Conservation (phyloP, 2,329 filamentous ascomycete species). For the Nigrospora osmanthi region DNA sequence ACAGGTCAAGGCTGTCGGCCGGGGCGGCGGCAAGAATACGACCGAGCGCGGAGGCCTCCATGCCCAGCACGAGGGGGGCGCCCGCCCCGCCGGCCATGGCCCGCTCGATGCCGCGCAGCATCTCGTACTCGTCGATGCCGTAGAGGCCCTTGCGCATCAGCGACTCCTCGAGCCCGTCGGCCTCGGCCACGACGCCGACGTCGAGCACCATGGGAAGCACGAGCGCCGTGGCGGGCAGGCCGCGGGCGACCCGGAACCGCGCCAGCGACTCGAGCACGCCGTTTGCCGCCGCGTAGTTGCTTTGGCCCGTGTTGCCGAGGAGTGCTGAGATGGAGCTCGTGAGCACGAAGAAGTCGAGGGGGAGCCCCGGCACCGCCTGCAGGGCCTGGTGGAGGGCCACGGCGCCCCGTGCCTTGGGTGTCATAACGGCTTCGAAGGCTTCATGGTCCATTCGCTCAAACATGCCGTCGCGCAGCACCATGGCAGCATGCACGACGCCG, state of each 20-base stretch:
- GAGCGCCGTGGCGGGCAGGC: conserved; percentile 4
- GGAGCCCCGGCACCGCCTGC: conserved; percentile 1
- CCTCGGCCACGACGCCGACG: conserved; percentile 13
- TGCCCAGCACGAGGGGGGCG: conserved; percentile 6
- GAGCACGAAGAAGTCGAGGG: conserved; percentile 15
- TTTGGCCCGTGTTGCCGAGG: conserved; percentile 11
- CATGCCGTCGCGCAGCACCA: conserved; percentile 10
- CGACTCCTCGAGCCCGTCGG: conserved; percentile 11
- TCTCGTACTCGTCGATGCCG: conserved; percentile 18
- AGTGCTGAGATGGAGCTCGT: conserved; percentile 14
- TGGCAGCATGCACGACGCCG: conserved; percentile 17
- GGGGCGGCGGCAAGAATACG: conserved; percentile 6
- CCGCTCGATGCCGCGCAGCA: conserved; percentile 15
- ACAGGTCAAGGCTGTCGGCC: conserved; percentile 8
- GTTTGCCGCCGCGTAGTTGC: conserved; percentile 14
- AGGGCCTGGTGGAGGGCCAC: conserved; percentile 6
- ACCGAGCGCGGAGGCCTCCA: conserved; percentile 11
- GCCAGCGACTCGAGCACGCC: conserved; percentile 13
- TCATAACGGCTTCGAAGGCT: conserved; percentile 1
- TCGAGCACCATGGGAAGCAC: conserved; percentile 13
- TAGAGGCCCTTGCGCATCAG: conserved; percentile 19
- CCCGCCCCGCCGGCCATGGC: conserved; percentile 11
- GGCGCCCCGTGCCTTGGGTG: conserved; percentile 10
- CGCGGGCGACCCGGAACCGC: conserved; percentile 3
- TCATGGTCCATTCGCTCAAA: conserved; percentile 6